Percentiles rank a stretch among this genome's conserved stretches.
Conservation (phyloP, 2,329 filamentous ascomycete genomes). For the Arthrobotrys sphaeroides region DNA sequence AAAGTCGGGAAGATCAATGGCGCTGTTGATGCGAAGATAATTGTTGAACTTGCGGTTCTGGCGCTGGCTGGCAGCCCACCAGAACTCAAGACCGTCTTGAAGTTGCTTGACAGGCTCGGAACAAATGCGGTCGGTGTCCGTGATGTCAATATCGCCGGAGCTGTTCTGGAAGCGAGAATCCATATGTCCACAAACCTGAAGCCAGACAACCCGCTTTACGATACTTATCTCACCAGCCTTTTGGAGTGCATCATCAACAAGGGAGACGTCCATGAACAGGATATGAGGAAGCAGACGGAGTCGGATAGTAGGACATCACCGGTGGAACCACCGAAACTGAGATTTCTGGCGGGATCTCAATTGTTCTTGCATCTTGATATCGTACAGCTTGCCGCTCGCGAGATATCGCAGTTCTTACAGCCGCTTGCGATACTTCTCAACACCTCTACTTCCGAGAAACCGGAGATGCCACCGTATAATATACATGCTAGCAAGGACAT, state of each 20-base stretch:
- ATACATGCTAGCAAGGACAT: constrained; percentile 58
- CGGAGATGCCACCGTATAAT: constrained; percentile 58
- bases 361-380: constrained; percentile 54
- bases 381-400: constrained; percentile 73
- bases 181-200: constrained; percentile 77
- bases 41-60: constrained; percentile 80
- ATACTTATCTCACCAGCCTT: constrained; percentile 83
- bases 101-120: constrained; percentile 79
- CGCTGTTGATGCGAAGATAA: constrained; percentile 82
- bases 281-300: constrained; percentile 78
- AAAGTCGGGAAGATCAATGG: constrained; percentile 87
- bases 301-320: constrained; percentile 65
- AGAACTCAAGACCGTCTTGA: constrained; percentile 86
- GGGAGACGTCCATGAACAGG: constrained; percentile 81
- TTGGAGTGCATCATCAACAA: constrained; percentile 89
- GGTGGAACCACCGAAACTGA: constrained; percentile 45
- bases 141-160: constrained; percentile 73
- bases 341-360: constrained; percentile 46
- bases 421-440: constrained; percentile 88
- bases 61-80: constrained; percentile 79
- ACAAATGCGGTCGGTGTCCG: constrained; percentile 77
- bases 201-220: constrained; percentile 77
- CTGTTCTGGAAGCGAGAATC: constrained; percentile 80
- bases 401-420: constrained; percentile 86
- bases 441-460: constrained; percentile 63